Conservation (phyloP, 768 basidiomycete species). For the Leccinum longicurvipes region DNA sequence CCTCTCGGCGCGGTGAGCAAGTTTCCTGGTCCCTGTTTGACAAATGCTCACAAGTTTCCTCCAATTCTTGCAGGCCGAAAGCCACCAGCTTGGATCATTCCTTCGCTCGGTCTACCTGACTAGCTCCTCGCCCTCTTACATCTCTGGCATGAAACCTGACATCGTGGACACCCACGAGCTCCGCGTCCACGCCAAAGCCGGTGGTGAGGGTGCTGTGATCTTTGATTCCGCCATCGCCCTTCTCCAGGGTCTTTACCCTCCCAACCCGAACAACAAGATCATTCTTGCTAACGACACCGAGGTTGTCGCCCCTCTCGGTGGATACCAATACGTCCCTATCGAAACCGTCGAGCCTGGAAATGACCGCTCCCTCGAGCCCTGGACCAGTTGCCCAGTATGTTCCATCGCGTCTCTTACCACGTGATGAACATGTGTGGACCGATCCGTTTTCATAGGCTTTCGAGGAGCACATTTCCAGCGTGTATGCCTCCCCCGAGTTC, state of each 20-base stretch:
- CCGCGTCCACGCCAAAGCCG: conserved; percentile 76
- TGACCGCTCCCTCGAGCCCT: conserved; percentile 80
- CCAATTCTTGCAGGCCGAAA: conserved; percentile 49
- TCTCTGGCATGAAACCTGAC: conserved; percentile 60
- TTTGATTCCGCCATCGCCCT: conserved; percentile 84
- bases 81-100: conserved; percentile 57
- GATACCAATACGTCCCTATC: conserved; percentile 86
- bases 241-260: conserved; percentile 84
- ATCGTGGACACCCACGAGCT: conserved; percentile 73
- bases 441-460: conserved; percentile 47
- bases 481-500: conserved; percentile 65
- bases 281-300: conserved; percentile 74
- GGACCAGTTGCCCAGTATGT: conserved; percentile 60
- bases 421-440: not conserved
- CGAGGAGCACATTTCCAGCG: conserved; percentile 55
- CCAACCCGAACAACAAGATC: conserved; percentile 68
- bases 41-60: not conserved
- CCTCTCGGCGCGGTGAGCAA: conserved; percentile 67
- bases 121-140: conserved; percentile 63
- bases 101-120: conserved; percentile 68
- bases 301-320: conserved; percentile 69
- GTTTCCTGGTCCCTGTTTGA: not conserved
- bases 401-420: not conserved
- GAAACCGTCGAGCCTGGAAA: conserved; percentile 86
- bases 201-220: conserved; percentile 81